Base-by-base conservation (phyloP, 371 early-diverging fungal genomes). In the Haplosporangium sp. region DNA sequence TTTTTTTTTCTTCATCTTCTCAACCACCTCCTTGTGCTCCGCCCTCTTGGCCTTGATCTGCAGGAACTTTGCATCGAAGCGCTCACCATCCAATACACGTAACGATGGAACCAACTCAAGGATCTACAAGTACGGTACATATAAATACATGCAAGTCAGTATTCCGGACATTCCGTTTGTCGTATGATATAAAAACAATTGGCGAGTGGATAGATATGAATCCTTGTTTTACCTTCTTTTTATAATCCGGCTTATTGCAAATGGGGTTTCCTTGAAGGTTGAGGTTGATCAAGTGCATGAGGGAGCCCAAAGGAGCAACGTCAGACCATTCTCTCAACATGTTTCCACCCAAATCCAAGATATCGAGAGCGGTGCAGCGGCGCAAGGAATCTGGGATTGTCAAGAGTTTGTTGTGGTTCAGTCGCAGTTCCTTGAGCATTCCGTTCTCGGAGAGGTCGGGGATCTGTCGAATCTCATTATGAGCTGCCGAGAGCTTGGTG, bases 251-350 rank as follows among this genome's bases (percentile, higher is more conserved):
- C 71, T 87, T 86, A 2, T 83, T 72, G n/a, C 88, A 82, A 45
- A 95, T 82, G 21, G 93, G 93, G 64, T 96, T 96, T 13, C 94
- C 95, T 52, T 92, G 92, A 38, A 96, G 75, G 63, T 90, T 95
- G 18, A 96, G 81, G 54, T 95, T 93, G 62, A 84, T 82, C 38
- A 96, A 76, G 41, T 84, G 73, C 13, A 85, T 62, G 42, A 94
- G 67, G 0, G 88, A 85, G 3, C 88, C 86, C 21, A 94, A 79
- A 1, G 89, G 70, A n/a, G 89, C 91, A 41, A 93, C 74, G 61
- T 90, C 91, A 12, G 74, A 82, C 89, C 91, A 92, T 21, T 83
- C 77, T n/a, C 72, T 60, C 13, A 95, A 60, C 23, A 84, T 54
- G 64, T 95, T 95, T 63, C 89, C 87, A 5, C 95, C 94, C 42